phyloP scores from a whole-genome alignment of 345 rosid species.

The Erodium maritimum region DNA sequence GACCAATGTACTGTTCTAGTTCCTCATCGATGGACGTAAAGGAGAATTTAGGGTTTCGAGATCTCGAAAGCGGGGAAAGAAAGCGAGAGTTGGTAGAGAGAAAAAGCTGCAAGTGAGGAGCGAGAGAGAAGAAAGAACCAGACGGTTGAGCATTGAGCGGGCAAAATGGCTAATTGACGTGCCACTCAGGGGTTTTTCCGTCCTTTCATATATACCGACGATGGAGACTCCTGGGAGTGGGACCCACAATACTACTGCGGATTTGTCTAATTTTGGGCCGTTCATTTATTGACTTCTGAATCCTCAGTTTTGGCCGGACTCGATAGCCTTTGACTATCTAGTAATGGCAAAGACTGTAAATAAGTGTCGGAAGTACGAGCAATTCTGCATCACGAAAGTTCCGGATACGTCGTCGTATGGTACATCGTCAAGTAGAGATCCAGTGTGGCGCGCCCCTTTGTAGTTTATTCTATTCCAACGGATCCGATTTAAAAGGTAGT shows the following conservation, averaged over 20 bases:
- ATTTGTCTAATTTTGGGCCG: not conserved
- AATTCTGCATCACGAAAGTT: no score
- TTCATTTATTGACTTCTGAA: not conserved
- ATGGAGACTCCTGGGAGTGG: not conserved
- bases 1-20: not conserved
- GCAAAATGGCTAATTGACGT: not conserved
- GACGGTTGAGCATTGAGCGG: not conserved
- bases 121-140: not conserved
- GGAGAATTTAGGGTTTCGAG: conserved; percentile 10
- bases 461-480: no score
- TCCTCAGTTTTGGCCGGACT: not conserved
- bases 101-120: not conserved
- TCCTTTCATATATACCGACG: not conserved
- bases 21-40: not conserved
- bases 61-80: not conserved
- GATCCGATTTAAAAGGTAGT: no score
- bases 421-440: no score
- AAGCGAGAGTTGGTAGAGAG: not conserved
- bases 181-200: not conserved
- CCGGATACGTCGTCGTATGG: no score
- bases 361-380: no score
- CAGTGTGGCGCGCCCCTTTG: no score
- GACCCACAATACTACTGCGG: not conserved
- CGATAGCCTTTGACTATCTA: not conserved
- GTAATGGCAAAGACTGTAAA: no score